Percentiles rank a stretch among this genome's conserved stretches.
Evolutionary conservation across 2,329 filamentous ascomycete species (phyloP).

Genomic region (Rutstroemia sp.): DNA sequence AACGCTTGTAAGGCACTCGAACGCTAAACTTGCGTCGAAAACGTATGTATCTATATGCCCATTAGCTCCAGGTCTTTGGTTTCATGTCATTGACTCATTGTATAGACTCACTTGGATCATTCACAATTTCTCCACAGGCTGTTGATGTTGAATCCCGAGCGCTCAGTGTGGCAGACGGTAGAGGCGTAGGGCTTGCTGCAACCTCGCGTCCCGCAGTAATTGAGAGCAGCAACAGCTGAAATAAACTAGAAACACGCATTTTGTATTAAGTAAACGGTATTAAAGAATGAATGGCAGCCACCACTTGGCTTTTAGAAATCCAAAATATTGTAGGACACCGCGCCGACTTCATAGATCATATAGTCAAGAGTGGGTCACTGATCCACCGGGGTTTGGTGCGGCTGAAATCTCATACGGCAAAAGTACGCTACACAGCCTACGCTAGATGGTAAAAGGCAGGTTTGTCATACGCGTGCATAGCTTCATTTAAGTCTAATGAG

Average conservation of each 20-base stretch:
- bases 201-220: not conserved
- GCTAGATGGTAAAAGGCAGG: not conserved
- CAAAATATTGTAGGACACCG: not conserved
- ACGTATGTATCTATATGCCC: slow-evolving; percentile 2
- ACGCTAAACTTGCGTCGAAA: slow-evolving; percentile 25
- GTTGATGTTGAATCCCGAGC: slow-evolving; percentile 10
- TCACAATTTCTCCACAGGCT: slow-evolving; percentile 16
- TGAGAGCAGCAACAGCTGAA: not conserved
- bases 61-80: not conserved
- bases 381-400: not conserved
- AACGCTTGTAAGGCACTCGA: slow-evolving; percentile 36
- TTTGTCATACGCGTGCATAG: not conserved
- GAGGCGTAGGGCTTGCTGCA: not conserved
- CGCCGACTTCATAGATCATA: not conserved
- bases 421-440: not conserved
- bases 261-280: not conserved
- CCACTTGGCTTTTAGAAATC: not conserved
- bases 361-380: not conserved
- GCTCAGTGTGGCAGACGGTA: not conserved
- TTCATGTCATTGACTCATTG: too few species aligned
- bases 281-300: not conserved
- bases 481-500: not conserved
- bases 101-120: slow-evolving; percentile 3
- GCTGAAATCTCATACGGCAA: not conserved
- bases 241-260: not conserved